Conservation (phyloP, 2,329 filamentous ascomycete species). For the Xylariales sp. region DNA sequence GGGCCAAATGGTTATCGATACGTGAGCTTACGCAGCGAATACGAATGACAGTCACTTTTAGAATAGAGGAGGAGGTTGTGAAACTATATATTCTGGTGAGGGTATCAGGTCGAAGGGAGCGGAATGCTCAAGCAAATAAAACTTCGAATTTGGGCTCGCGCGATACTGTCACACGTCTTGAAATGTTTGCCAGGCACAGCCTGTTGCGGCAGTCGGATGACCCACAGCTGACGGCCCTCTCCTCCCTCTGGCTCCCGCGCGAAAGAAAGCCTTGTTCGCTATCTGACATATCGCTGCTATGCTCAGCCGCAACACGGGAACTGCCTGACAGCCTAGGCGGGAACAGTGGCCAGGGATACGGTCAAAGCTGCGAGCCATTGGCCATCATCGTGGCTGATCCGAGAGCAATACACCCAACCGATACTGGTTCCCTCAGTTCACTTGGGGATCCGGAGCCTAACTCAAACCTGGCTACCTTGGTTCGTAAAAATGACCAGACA, state of each 20-base stretch:
- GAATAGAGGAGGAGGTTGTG: too few species aligned
- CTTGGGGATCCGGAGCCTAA: neutral
- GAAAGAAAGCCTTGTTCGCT: conserved; percentile 6
- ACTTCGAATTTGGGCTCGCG: neutral
- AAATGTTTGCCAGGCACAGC: neutral
- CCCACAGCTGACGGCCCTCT: too few species aligned
- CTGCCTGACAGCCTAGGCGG: conserved; percentile 5
- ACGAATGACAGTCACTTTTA: too few species aligned
- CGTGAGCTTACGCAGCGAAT: too few species aligned
- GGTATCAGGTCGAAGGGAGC: neutral
- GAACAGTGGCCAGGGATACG: neutral
- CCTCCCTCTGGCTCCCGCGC: too few species aligned
- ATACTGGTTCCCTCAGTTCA: neutral
- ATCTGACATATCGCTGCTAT: neutral
- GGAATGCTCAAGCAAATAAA: neutral
- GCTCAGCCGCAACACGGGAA: conserved; percentile 7
- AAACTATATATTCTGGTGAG: too few species aligned
- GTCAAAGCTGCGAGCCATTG: neutral
- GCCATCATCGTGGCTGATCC: conserved; percentile 4
- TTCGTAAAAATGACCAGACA: too few species aligned
- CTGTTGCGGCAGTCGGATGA: neutral
- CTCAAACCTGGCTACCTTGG: too few species aligned
- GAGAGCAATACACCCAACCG: neutral
- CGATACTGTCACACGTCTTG: neutral
- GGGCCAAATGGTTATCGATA: conserved; percentile 6